Conservation (phyloP, 1,139 yeast species). For the Hansenula sp. region DNA sequence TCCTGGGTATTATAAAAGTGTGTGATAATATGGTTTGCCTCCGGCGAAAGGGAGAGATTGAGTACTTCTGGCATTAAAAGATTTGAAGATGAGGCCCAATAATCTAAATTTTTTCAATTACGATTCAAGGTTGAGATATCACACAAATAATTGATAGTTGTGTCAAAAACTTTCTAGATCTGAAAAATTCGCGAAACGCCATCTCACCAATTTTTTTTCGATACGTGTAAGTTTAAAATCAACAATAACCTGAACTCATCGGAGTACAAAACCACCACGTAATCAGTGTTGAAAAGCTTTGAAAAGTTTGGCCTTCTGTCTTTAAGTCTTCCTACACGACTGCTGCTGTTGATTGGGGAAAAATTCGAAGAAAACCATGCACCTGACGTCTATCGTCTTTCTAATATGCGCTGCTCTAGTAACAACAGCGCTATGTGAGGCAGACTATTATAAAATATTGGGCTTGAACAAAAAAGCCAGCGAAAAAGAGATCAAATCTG, state of each 20-base stretch:
- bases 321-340: too few species aligned
- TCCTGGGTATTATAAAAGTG: conserved; percentile 84
- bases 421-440: conserved; percentile 11
- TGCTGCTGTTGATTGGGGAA: too few species aligned
- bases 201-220: not conserved
- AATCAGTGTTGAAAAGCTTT: too few species aligned
- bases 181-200: not conserved
- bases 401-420: not conserved
- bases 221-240: not conserved
- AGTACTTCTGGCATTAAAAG: conserved; percentile 81
- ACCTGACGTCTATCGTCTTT: not conserved
- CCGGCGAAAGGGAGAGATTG: conserved; percentile 65
- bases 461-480: conserved; percentile 68
- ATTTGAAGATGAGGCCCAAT: too few species aligned
- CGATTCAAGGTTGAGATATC: too few species aligned
- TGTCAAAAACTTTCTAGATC: not conserved
- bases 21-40: conserved; percentile 68
- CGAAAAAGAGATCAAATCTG: conserved; percentile 81
- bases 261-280: not conserved
- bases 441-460: conserved; percentile 46
- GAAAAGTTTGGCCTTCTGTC: too few species aligned
- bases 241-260: not conserved
- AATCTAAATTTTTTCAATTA: too few species aligned
- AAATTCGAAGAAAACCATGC: not conserved
- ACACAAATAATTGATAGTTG: not conserved